Evolutionary conservation across 192 early-diverging fungal genomes (phyloP).

Genomic region (Coemansia sp.): DNA sequence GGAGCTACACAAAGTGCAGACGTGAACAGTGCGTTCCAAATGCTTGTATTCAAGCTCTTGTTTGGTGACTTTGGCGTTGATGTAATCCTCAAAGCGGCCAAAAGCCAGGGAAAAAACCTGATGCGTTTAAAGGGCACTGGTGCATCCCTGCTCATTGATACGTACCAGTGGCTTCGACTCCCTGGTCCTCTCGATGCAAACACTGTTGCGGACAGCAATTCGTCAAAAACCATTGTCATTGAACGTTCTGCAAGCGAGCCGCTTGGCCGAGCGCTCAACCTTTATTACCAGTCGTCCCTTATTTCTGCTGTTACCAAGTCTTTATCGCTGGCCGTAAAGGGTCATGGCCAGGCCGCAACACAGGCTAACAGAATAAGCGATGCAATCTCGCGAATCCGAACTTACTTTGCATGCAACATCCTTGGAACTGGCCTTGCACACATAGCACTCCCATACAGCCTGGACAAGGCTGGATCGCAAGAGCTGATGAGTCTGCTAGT

Average conservation of each 20-base stretch:
- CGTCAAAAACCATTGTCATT: background rate
- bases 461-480: conserved; percentile 10
- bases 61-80: conserved; percentile 54
- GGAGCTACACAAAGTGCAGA: conserved; percentile 24
- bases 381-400: conserved; percentile 37
- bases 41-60: conserved; percentile 41
- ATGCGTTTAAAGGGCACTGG: conserved; percentile 18
- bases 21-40: conserved; percentile 25
- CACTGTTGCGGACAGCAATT: conserved; percentile 13
- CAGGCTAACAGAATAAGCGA: conserved; percentile 16
- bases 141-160: conserved; percentile 43
- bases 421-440: conserved; percentile 34
- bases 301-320: conserved; percentile 31
- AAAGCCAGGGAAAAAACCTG: conserved; percentile 14
- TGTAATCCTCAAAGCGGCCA: conserved; percentile 24
- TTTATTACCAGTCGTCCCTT: conserved; percentile 39
- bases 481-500: conserved; percentile 7
- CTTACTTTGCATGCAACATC: conserved; percentile 24
- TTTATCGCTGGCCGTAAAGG: conserved; percentile 21
- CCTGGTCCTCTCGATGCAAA: conserved; percentile 40
- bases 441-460: conserved; percentile 16
- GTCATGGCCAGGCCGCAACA: conserved; percentile 20
- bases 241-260: conserved; percentile 20
- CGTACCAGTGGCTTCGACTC: conserved; percentile 42
- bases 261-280: conserved; percentile 38